Evolutionary conservation across 257 asterid species (phyloP).

Genomic region (Prunella vulgaris): DNA sequence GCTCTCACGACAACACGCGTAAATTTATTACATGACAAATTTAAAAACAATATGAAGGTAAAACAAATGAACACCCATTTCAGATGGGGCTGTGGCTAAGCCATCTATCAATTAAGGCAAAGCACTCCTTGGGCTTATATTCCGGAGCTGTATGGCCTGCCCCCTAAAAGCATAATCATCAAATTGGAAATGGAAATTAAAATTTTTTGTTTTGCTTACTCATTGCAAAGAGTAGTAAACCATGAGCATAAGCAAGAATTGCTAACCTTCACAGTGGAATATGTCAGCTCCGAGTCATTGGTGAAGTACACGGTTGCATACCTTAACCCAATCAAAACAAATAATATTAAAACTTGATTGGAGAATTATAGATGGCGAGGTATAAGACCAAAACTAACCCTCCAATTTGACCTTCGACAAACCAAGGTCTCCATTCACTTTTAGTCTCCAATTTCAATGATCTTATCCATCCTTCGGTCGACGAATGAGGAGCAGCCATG

Average conservation of each 20-base stretch:
- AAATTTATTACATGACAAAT: too few species aligned
- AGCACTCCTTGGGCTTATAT: constrained; percentile 14
- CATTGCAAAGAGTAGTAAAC: background rate
- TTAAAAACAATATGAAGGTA: too few species aligned
- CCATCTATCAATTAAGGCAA: constrained; percentile 20
- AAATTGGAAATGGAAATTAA: background rate
- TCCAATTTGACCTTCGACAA: constrained; percentile 7
- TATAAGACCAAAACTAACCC: constrained; percentile 1
- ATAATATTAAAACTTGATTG: background rate
- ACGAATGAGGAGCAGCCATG: background rate
- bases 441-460: background rate
- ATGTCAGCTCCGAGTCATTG: constrained; percentile 18
- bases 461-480: constrained; percentile 6
- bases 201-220: background rate
- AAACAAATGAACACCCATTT: background rate
- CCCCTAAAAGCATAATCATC: constrained; percentile 12
- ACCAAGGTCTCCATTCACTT: constrained; percentile 15
- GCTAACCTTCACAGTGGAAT: constrained; percentile 24
- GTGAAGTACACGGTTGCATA: background rate
- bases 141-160: constrained; percentile 29
- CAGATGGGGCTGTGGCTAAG: constrained; percentile 1
- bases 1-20: too few species aligned
- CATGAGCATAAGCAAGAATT: background rate
- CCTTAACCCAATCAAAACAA: background rate
- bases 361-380: too few species aligned